Base-by-base conservation (phyloP, 352 stramenopile species). In the Phytophthora macrochlamydospora region DNA sequence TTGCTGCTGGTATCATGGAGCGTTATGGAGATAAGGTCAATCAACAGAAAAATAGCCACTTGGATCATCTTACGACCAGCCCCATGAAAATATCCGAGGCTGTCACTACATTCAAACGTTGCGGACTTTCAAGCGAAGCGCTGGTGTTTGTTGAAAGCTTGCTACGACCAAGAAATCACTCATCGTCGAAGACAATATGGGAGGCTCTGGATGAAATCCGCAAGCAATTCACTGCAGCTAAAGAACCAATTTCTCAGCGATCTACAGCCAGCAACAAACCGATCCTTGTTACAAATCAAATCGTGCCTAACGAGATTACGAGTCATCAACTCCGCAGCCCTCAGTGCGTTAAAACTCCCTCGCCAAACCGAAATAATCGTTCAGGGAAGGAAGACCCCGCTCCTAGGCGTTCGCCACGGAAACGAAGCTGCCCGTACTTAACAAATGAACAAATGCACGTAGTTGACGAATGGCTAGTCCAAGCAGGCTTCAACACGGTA, bases 381-480 rank as follows among this genome's bases (percentile, higher is more conserved):
- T n/a, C 24, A 7, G 2, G 24, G 31, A 29, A 43, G 24, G 44
- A 62, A 33, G 31, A 24, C 49, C 31, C 18, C 32, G 28, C 8
- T 7, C 24, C n/a, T 46, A 31, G 28, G 2, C 53, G 38, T 56
- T 55, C 31, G 38, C 45, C 45, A 30, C 57, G 70, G n/a, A 71
- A 75, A 12, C 61, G 57, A 14, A 61, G 18, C 49, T 38, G 65
- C 12, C 71, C 71, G 13, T 74, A 69, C 42, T 65, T 79, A 18
- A 75, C 67, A 29, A 57, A n/a, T 29, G 63, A 77, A 38, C 74
- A 82, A 54, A 73, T 69, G 9, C 50, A 64, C 24, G 59, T 51
- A 7, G 71, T 82, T 12, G 53, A 71, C 45, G 29, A 72, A 12
- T 82, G 74, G 74, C 55, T 82, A 1, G n/a, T 45, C 2, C 32